Base-by-base conservation (phyloP, 192 early-diverging fungal genomes). In the Blastocladiella britannica region DNA sequence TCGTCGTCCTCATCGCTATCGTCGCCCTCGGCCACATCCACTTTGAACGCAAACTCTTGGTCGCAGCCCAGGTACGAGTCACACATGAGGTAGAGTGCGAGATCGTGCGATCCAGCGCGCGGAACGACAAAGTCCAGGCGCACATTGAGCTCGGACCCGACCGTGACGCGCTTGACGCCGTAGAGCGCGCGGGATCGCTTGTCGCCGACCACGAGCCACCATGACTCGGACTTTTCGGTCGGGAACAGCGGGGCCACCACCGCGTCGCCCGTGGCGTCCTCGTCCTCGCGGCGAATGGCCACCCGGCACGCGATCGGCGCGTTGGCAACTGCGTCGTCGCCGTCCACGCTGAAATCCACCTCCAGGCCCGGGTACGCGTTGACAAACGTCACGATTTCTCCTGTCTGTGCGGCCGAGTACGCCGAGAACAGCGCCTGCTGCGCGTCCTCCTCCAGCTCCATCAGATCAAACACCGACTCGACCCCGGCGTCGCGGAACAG, bases 191-290 rank as follows among this genome's bases (percentile, higher is more conserved):
- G 91, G 4, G 71, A 70, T 18, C 72, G 61, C 9, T 82, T 67
- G 27, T 94, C 88, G 23, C 86, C 93, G 31, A 99, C 62, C 6
- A 99, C 87, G 57, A 95, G 67, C 95, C 95, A 99, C 95, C 95
- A 99, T 15, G 82, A 83, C 68, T 99, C 95, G 53, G 86, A 81
- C 68, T 91, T 88, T 67, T 78, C 68, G 22, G 69, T 67, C 7
- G 95, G 92, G 76, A 86, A 99, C 73, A 81, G 92, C 5, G 92
- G 92, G 28, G 95, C 91, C 54, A 87, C 73, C 4, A 92, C 93
- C 5, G 82, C 83, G 0, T 65, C 72, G 18, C 75, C 76, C 1
- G 77, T 75, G 1, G 80, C 82, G 2, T 91, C 88, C 52, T 90
- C 84, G 28, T 65, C 75, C 47, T 93, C 91, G 54, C 95, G 84